Evolutionary conservation across 352 stramenopile species (phyloP).

Genomic region (Phytophthora quininea): DNA sequence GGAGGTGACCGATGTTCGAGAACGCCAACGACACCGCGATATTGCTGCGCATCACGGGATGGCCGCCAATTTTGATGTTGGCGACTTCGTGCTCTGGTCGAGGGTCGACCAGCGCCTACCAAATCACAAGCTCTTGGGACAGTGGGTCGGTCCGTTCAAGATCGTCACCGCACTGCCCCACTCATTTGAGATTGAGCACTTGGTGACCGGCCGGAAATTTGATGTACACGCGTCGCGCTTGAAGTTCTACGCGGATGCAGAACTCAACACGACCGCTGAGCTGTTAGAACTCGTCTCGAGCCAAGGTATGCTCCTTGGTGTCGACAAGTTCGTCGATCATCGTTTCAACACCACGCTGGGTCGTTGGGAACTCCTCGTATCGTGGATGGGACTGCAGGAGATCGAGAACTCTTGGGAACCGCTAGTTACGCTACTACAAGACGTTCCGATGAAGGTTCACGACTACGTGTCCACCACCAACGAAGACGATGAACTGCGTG

Average conservation of each 20-base stretch:
- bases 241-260: not conserved
- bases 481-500: not conserved
- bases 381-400: not conserved
- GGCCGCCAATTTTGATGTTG: slow-evolving; percentile 21
- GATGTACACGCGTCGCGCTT: slow-evolving; percentile 9
- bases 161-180: slow-evolving; percentile 1
- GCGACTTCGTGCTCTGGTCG: slow-evolving; percentile 30
- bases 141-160: slow-evolving; percentile 26
- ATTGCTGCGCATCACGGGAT: slow-evolving; percentile 8
- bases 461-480: not conserved
- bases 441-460: not conserved
- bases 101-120: slow-evolving; percentile 19
- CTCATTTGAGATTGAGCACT: slow-evolving; percentile 19
- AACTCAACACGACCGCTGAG: slow-evolving; percentile 8
- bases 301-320: slow-evolving; percentile 8
- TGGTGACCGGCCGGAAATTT: slow-evolving; percentile 6
- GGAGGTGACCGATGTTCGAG: slow-evolving; percentile 6
- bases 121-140: slow-evolving; percentile 20
- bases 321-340: slow-evolving; percentile 5
- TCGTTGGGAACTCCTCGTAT: slow-evolving; percentile 5
- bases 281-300: slow-evolving; percentile 7
- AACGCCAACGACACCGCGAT: not conserved
- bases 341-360: not conserved
- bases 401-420: slow-evolving; percentile 3
- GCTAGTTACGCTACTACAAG: not conserved